Conservation (phyloP, 257 asterid genomes). For the Solanum ossicruentum region DNA sequence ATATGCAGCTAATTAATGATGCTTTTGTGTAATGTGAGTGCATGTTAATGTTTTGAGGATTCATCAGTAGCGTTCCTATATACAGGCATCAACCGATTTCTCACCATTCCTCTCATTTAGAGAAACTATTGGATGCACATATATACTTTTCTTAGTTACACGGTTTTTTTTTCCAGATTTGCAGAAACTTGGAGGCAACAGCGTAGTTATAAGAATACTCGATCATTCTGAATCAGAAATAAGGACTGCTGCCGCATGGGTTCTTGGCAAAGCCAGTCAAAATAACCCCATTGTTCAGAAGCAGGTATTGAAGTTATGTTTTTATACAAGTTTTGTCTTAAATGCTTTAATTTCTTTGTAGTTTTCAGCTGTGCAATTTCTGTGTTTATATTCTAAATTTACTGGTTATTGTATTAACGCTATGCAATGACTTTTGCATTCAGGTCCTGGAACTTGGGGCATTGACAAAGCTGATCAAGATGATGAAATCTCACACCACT, state of each 20-base stretch:
- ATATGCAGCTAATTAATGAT: neutral
- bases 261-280: conserved; percentile 86
- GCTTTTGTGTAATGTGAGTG: neutral
- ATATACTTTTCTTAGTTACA: neutral
- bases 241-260: conserved; percentile 64
- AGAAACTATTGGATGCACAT: neutral
- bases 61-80: neutral
- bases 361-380: neutral
- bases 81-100: neutral
- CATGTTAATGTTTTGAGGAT: neutral
- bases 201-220: conserved; percentile 39
- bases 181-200: conserved; percentile 68
- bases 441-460: conserved; percentile 73
- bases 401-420: neutral
- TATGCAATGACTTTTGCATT: conserved; percentile 3
- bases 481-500: conserved; percentile 31
- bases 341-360: neutral
- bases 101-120: neutral
- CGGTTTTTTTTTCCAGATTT: conserved; percentile 28
- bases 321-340: neutral
- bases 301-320: conserved; percentile 33
- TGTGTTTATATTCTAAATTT: neutral
- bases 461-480: conserved; percentile 46
- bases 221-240: conserved; percentile 35
- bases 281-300: conserved; percentile 67